These are phyloP conservation scores for Marchantia paleacea DNA, from an alignment of 225 moss, liverwort and hornwort species.

Conservation along the genomic window DNA sequence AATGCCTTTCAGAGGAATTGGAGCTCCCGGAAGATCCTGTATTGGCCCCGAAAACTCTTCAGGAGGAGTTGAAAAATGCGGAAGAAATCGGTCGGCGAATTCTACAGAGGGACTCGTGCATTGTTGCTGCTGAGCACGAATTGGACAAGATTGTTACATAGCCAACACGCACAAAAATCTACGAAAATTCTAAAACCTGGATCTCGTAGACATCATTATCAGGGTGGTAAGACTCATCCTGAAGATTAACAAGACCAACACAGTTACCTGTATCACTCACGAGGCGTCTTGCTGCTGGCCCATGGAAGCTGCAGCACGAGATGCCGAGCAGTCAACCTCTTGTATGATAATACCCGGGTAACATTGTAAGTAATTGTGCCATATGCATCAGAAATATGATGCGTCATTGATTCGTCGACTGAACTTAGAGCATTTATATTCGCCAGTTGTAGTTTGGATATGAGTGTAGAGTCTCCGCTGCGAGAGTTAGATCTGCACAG, in stretches of 20 bases:
- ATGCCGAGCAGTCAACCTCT: neutral
- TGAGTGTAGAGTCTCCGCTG: neutral
- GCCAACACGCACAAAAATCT: neutral
- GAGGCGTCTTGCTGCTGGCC: neutral
- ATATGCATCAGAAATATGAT: neutral
- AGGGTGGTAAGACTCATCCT: neutral
- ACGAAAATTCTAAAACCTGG: neutral
- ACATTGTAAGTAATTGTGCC: conserved; percentile 2
- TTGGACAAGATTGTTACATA: conserved; percentile 47
- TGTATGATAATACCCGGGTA: neutral
- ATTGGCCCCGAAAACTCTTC: conserved; percentile 8
- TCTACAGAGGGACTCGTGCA: conserved; percentile 72
- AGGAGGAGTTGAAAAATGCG: conserved; percentile 20
- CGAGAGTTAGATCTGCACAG: neutral
- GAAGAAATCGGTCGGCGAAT: conserved; percentile 31
- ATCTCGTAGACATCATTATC: neutral
- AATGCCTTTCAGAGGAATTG: conserved; percentile 65
- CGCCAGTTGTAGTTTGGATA: neutral
- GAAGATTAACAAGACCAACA: neutral
- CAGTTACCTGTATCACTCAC: neutral
- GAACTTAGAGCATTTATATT: neutral
- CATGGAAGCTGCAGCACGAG: neutral
- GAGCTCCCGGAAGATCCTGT: conserved; percentile 11
- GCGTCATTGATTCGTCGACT: conserved; percentile 10
- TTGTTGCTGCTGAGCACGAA: conserved; percentile 66